Percentiles rank a stretch among this genome's conserved stretches.
Evolutionary conservation across 106 monocot species (phyloP).

Genomic region (Hemerocallis citrina): DNA sequence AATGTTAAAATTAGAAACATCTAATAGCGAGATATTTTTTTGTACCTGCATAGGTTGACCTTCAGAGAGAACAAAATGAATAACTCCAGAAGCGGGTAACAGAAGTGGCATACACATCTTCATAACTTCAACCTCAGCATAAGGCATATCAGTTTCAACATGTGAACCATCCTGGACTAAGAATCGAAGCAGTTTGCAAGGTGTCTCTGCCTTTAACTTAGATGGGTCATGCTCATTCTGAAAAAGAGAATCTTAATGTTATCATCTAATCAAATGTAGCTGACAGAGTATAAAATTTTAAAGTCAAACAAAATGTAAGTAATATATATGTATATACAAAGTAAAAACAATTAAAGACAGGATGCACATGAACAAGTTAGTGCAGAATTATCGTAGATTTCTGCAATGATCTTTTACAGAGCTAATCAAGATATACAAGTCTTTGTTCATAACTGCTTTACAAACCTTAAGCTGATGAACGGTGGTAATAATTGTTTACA

Average conservation of each 20-base stretch:
- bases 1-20: background rate
- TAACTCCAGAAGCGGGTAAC: constrained; percentile 88
- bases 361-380: too few relatives aligned
- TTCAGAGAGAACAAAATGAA: constrained; percentile 85
- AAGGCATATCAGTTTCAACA: constrained; percentile 78
- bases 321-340: too few relatives aligned
- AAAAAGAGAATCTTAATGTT: constrained; percentile 5
- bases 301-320: too few relatives aligned
- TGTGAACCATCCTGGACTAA: constrained; percentile 87
- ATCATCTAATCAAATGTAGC: too few relatives aligned
- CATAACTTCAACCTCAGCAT: constrained; percentile 99
- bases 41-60: constrained; percentile 97
- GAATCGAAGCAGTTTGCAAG: constrained; percentile 93
- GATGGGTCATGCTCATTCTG: constrained; percentile 99
- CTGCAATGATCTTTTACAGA: too few relatives aligned
- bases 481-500: too few relatives aligned
- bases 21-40: constrained; percentile 6
- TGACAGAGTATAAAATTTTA: too few relatives aligned
- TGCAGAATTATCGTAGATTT: too few relatives aligned
- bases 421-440: too few relatives aligned
- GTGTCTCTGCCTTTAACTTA: constrained; percentile 93
- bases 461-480: too few relatives aligned
- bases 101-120: constrained; percentile 99
- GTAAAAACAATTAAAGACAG: too few relatives aligned
- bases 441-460: too few relatives aligned